Evolutionary conservation across 352 stramenopile species (phyloP).

Genomic region (Peronospora farinosa): DNA sequence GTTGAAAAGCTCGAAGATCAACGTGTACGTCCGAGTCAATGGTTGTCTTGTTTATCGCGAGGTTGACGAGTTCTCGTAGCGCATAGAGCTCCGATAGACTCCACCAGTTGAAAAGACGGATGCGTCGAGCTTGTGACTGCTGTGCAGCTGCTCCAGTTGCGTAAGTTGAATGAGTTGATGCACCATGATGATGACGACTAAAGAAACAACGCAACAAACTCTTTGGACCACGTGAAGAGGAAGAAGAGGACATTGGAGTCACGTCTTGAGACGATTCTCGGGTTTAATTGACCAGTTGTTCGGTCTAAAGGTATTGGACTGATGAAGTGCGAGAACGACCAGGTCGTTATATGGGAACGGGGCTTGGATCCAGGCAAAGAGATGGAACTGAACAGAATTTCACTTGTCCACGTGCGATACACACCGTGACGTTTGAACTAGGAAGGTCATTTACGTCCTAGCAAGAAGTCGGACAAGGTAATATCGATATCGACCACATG

Average conservation of each 20-base stretch:
- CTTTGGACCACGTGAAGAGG: constrained; percentile 7
- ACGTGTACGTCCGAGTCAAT: constrained; percentile 8
- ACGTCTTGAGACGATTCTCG: too few relatives aligned
- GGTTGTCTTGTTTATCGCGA: constrained; percentile 29
- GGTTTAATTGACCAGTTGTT: too few relatives aligned
- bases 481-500: too few relatives aligned
- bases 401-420: too few relatives aligned
- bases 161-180: neutral
- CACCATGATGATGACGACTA: constrained; percentile 10
- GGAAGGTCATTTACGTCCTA: too few relatives aligned
- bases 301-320: too few relatives aligned
- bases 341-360: too few relatives aligned
- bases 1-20: constrained; percentile 7
- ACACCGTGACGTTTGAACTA: too few relatives aligned
- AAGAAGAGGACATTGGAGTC: constrained; percentile 14
- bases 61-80: constrained; percentile 48
- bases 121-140: constrained; percentile 19
- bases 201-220: constrained; percentile 29
- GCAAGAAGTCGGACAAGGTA: too few relatives aligned
- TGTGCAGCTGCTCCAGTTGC: constrained; percentile 10
- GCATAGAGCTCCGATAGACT: constrained; percentile 49
- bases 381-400: too few relatives aligned
- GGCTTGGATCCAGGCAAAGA: too few relatives aligned
- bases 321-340: too few relatives aligned
- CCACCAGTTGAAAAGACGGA: constrained; percentile 45